Evolutionary conservation across 495 filamentous ascomycete genomes (phyloP), one percentile per base, ranked within the genome.

Genomic region (Aspergillus biplanus): DNA sequence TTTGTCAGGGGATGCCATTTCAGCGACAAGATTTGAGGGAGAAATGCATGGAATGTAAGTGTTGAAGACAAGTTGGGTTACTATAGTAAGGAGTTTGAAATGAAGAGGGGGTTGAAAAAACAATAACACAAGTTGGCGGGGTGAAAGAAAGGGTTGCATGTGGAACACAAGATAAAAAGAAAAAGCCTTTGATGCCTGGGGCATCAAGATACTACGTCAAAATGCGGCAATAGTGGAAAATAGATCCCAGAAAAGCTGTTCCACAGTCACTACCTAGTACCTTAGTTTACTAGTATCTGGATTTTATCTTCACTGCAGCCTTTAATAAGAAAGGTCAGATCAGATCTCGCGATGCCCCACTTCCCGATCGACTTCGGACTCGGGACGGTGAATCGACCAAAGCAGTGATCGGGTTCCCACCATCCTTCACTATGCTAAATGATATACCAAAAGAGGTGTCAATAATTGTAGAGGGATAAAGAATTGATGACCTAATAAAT

Each of bases 341-440:
- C 39, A 44, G 39, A 44, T 44, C 39, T 44, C 39, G 39, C 39
- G 39, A 44, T 44, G 39, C 39, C 39, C 39, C 39, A 44, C 39
- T 44, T 44, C 39, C 39, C 39, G 39, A 44, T 44, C 39, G 39
- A 44, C 39, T 44, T 27, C 1, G 21, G 21, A 27, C 1, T 27
- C 21, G 1, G 2, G 21, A 27, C 21, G 21, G 21, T 27, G 21
- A 27, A 27, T 27, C 2, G 1, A 2, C 2, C 21, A 2, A 27
- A 27, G 21, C 21, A 27, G 21, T 27, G 21, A 27, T 27, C 21
- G 2, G 21, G 2, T 27, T 27, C 21, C 21, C 21, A 27, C 21
- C 21, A 2, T 27, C 21, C 21, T 27, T 27, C 21, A 27, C 2
- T 27, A 27, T 27, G 2, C 21, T 2, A 27, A 27, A 27, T 27